A percentile compares a stretch with the other conserved stretches of the same genome.
phyloP scores from a whole-genome alignment of 2,329 filamentous ascomycete genomes.

The Calonectria pseudoturangicola region DNA sequence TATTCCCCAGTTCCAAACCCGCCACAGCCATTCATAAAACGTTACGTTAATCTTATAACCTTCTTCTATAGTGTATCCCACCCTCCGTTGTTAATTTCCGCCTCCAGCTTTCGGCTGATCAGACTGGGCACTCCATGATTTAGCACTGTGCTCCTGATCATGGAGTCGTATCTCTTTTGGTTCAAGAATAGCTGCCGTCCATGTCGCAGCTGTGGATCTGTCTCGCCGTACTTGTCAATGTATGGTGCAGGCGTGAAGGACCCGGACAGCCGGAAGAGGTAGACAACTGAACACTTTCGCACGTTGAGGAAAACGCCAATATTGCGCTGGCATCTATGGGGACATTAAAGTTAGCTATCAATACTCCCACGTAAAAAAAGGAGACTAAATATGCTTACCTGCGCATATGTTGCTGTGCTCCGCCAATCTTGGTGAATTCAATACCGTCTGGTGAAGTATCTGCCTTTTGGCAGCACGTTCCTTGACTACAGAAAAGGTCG shows the following conservation, averaged over 20 bases:
- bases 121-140: conserved; percentile 90
- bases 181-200: conserved; percentile 94
- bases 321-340: conserved; percentile 85
- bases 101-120: conserved; percentile 92
- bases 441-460: conserved; percentile 66
- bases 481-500: conserved; percentile 97
- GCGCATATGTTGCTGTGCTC: conserved; percentile 91
- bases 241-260: conserved; percentile 93
- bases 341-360: conserved; percentile 9
- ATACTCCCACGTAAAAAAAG: background rate
- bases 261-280: conserved; percentile 87
- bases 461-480: conserved; percentile 88
- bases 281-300: conserved; percentile 94
- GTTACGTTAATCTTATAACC: conserved; percentile 17
- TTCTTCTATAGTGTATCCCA: conserved; percentile 83
- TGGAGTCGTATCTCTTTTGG: conserved; percentile 92
- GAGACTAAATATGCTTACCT: conserved; percentile 76
- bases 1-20: background rate
- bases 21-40: conserved; percentile 7
- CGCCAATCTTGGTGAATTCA: conserved; percentile 77
- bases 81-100: conserved; percentile 96
- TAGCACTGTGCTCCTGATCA: conserved; percentile 91
- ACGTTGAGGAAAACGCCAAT: conserved; percentile 98
- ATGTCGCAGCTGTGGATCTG: conserved; percentile 91
- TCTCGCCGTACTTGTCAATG: conserved; percentile 96